Evolutionary conservation across 176 grass and related monocot species (phyloP).

Genomic region (Tillandsia leiboldiana): DNA sequence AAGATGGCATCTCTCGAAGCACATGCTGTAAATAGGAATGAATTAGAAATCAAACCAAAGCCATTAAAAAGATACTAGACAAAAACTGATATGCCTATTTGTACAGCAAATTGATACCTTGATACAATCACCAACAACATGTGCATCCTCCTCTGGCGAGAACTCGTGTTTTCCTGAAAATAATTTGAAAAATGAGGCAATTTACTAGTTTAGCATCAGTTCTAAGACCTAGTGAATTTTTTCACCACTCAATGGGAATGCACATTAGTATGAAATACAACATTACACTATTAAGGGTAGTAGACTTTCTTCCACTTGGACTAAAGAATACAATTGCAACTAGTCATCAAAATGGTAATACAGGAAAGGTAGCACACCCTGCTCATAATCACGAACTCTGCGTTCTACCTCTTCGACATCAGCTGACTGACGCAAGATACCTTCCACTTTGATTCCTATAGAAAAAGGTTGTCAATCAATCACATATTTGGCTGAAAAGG

Average conservation of each 20-base stretch:
- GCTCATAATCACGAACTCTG: conserved; percentile 84
- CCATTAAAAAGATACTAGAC: conserved; percentile 9
- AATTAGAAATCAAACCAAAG: conserved; percentile 21
- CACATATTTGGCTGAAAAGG: neutral
- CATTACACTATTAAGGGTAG: neutral
- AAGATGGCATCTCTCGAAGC: conserved; percentile 82
- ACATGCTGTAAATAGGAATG: conserved; percentile 53
- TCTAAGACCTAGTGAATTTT: conserved; percentile 18
- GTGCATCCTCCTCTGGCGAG: conserved; percentile 87
- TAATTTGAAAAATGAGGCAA: conserved; percentile 12
- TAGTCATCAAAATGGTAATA: neutral
- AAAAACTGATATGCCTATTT: conserved; percentile 3
- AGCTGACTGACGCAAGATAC: conserved; percentile 91
- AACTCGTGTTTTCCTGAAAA: conserved; percentile 85
- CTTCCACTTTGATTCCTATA: conserved; percentile 93
- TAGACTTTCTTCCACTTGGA: neutral
- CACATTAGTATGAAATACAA: neutral
- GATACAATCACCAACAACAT: conserved; percentile 97
- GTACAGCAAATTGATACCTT: conserved; percentile 54
- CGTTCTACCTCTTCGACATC: conserved; percentile 99
- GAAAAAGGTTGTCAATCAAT: conserved; percentile 8
- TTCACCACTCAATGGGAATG: neutral
- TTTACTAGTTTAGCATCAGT: neutral
- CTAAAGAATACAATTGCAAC: neutral
- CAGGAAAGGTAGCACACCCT: conserved; percentile 34